A percentile compares a stretch with the other conserved stretches of the same genome.
These are phyloP conservation scores for Crucihimalaya himalaica DNA, from an alignment of 345 rosid species.

Conservation along the genomic window DNA sequence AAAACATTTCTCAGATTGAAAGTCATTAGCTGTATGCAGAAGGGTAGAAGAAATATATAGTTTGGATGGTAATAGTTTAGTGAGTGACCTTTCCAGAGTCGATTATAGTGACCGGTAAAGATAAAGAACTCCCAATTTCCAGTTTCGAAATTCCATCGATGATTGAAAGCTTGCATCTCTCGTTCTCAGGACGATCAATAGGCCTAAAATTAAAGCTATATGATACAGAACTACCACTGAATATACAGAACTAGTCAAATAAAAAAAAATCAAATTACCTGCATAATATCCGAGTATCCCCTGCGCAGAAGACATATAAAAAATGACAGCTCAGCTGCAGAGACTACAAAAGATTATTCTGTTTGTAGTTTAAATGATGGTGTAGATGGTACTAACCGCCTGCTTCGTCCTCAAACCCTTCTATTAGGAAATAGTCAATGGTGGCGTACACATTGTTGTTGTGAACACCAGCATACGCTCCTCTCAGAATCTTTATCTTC, in stretches of 20 bases:
- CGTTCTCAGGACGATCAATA: slow-evolving; percentile 39
- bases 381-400: slow-evolving; percentile 53
- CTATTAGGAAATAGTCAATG: slow-evolving; percentile 64
- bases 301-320: slow-evolving; percentile 39
- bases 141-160: slow-evolving; percentile 41
- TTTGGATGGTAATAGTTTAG: neutral
- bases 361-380: slow-evolving; percentile 2
- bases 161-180: slow-evolving; percentile 48
- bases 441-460: slow-evolving; percentile 58
- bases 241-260: neutral
- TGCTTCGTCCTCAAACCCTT: slow-evolving; percentile 69
- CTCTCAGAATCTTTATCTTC: slow-evolving; percentile 65
- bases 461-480: slow-evolving; percentile 56
- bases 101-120: slow-evolving; percentile 57
- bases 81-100: slow-evolving; percentile 64
- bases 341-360: neutral
- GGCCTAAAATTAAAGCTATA: slow-evolving; percentile 50
- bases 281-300: slow-evolving; percentile 74
- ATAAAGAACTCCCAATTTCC: slow-evolving; percentile 47
- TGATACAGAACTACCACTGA: slow-evolving; percentile 6
- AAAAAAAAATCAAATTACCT: slow-evolving; percentile 46
- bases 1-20: slow-evolving; percentile 6
- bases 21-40: neutral
- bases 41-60: neutral
- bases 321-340: neutral